Evolutionary conservation across 352 stramenopile species (phyloP).

Genomic region (Saprolegnia parasitica): DNA sequence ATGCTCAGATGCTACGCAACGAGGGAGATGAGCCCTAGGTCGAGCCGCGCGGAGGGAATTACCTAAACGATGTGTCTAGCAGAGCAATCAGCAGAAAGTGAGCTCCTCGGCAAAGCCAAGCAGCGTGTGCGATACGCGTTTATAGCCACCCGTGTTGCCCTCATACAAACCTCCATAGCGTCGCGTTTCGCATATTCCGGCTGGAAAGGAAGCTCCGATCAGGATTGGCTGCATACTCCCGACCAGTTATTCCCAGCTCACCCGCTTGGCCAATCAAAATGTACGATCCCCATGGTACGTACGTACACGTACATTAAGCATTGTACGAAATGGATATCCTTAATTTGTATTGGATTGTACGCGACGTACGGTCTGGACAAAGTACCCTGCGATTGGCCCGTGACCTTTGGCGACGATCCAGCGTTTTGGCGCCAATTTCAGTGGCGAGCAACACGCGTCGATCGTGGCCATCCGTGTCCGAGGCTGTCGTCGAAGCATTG

Average conservation of each 20-base stretch:
- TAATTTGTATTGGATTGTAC: neutral
- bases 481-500: too few relatives aligned
- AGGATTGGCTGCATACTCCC: neutral
- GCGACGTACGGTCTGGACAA: neutral
- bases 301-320: neutral
- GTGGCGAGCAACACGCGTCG: neutral
- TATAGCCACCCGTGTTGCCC: constrained; percentile 7
- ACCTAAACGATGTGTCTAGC: constrained; percentile 73
- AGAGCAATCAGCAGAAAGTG: constrained; percentile 93
- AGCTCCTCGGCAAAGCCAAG: constrained; percentile 26
- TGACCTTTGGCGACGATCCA: neutral
- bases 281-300: neutral
- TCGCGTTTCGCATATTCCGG: neutral
- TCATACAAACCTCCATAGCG: constrained; percentile 21
- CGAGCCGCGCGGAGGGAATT: neutral
- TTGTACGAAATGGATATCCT: neutral
- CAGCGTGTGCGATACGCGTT: neutral
- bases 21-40: constrained; percentile 27
- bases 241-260: constrained; percentile 26
- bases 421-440: neutral
- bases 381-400: neutral
- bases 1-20: constrained; percentile 85
- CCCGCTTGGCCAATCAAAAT: neutral
- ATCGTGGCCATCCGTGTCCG: too few relatives aligned
- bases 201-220: neutral